Base-by-base conservation (phyloP, 2,329 filamentous ascomycete species). In the Sporothrix pallida region DNA sequence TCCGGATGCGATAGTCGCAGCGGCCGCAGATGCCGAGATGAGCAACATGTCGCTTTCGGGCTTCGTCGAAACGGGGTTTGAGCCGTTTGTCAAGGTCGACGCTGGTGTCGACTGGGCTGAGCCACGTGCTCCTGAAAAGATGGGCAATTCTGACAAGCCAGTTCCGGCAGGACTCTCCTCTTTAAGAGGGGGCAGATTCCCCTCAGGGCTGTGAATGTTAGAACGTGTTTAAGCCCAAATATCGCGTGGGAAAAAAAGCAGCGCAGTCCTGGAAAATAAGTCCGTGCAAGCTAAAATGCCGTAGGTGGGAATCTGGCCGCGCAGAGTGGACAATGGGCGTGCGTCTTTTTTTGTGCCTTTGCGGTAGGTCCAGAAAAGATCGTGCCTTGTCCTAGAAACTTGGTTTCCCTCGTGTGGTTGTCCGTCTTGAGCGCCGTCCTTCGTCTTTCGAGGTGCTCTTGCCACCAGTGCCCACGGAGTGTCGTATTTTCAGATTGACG, bases 111-210 rank as follows among this genome's bases (percentile, higher is more conserved):
- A 74, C 44, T 75, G 72, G 17, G 67, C 70, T 4, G 75, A 74
- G n/a, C 68, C 63, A 62, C 52, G 74, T 26, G 74, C 15, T 13
- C 17, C 72, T 12, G 71, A 46, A 15, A 75, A 76, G 15, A 70
- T 60, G 4, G 75, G 73, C 17, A 75, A 20, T 37, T 74, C 75
- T 4, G 75, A 75, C 17, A 77, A 60, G 56, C 71, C 75, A 23
- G 67, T 71, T 1, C 69, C 76, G 31, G 60, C 70, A 8, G 74
- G 75, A 60, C 74, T 74, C 73, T 77, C 76, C 70, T 77, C 75
- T 68, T 76, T 77, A 48, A 76, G 48, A 46, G 74, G 68, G 12
- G 70, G 44, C 70, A 73, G 74, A 17, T 31, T 56, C 31, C 65
- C 62, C 23, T 70, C 42, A 23, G 71, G 72, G 54, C 75, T 76